Conservation (phyloP, 2,329 filamentous ascomycete species). For the Alternaria atra region DNA sequence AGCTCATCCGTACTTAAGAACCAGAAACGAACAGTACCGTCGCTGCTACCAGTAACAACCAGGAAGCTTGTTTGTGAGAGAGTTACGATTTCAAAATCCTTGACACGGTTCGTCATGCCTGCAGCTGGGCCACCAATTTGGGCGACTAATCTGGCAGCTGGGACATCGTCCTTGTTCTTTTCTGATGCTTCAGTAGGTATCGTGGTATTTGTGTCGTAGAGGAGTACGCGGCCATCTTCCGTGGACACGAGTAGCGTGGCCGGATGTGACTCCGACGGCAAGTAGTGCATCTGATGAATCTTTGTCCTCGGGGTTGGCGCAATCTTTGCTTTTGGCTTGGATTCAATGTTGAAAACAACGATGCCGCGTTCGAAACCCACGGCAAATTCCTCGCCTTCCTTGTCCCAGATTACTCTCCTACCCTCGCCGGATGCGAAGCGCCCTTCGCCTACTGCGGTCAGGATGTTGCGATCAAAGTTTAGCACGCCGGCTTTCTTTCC, state of each 20-base stretch:
- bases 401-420: slow-evolving; percentile 81
- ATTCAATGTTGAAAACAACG: slow-evolving; percentile 88
- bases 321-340: slow-evolving; percentile 78
- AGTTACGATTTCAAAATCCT: slow-evolving; percentile 80
- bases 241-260: slow-evolving; percentile 80
- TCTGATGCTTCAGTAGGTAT: slow-evolving; percentile 43
- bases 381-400: slow-evolving; percentile 80
- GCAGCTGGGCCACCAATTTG: slow-evolving; percentile 78
- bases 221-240: slow-evolving; percentile 86
- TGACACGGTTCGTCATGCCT: slow-evolving; percentile 77
- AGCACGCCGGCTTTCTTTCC: slow-evolving; percentile 94
- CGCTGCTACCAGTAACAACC: slow-evolving; percentile 80
- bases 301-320: slow-evolving; percentile 76
- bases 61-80: slow-evolving; percentile 55
- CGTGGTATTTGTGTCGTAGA: slow-evolving; percentile 75
- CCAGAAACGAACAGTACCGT: slow-evolving; percentile 86
- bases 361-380: slow-evolving; percentile 88
- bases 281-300: slow-evolving; percentile 81
- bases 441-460: slow-evolving; percentile 79
- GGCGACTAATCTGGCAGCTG: slow-evolving; percentile 70
- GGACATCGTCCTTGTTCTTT: slow-evolving; percentile 61
- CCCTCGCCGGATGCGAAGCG: slow-evolving; percentile 84
- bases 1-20: slow-evolving; percentile 56
- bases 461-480: slow-evolving; percentile 78
- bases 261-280: slow-evolving; percentile 61